Evolutionary conservation across 1,139 yeast species (phyloP).

Genomic region (Starmera stellimalicola): DNA sequence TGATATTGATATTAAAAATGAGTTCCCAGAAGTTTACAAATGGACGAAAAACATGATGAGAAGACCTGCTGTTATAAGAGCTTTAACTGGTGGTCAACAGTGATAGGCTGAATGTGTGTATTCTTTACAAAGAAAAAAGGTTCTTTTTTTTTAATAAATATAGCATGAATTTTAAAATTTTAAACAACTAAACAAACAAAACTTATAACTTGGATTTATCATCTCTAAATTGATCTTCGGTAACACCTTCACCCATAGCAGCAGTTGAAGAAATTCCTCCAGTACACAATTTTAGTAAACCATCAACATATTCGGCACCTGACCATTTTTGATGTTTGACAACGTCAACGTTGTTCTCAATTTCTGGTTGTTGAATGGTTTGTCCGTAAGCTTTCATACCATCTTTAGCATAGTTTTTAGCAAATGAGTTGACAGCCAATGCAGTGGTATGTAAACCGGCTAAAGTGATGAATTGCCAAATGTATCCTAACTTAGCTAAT

Average conservation of each 20-base stretch:
- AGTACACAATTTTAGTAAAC: constrained; percentile 78
- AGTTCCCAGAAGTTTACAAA: constrained; percentile 91
- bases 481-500: constrained; percentile 83
- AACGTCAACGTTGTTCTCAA: constrained; percentile 84
- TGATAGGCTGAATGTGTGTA: constrained; percentile 49
- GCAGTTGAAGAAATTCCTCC: constrained; percentile 96
- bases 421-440: constrained; percentile 78
- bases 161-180: not conserved
- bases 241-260: constrained; percentile 98
- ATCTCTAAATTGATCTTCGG: constrained; percentile 84
- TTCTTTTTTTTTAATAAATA: not conserved
- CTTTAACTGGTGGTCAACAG: constrained; percentile 49
- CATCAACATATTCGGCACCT: constrained; percentile 96
- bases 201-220: constrained; percentile 4
- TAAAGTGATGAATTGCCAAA: constrained; percentile 96
- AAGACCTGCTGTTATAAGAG: constrained; percentile 75
- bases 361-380: constrained; percentile 79
- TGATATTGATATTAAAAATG: constrained; percentile 78
- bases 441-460: constrained; percentile 98
- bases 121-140: not conserved
- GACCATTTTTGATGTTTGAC: constrained; percentile 99
- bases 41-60: constrained; percentile 94
- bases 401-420: constrained; percentile 64
- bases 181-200: not conserved
- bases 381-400: constrained; percentile 97